Conservation (phyloP, 257 asterid genomes). For the Jacaranda mimosifolia region DNA sequence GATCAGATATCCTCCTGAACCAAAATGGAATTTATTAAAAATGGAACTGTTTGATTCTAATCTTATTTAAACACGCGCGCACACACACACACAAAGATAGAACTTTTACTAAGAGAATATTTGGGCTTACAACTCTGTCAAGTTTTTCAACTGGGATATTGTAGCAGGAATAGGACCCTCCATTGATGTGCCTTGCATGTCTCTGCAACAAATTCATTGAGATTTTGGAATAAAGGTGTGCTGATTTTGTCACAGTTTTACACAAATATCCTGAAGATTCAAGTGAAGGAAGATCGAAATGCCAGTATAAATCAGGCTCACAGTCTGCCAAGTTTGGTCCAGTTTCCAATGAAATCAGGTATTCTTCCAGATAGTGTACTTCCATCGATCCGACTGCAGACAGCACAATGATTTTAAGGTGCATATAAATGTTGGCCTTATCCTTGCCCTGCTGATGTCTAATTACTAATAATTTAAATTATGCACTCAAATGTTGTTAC, state of each 20-base stretch:
- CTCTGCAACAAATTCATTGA: slow-evolving; percentile 54
- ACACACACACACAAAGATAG: neutral
- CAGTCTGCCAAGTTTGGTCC: slow-evolving; percentile 68
- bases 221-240: slow-evolving; percentile 4
- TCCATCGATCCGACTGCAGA: slow-evolving; percentile 92
- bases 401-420: slow-evolving; percentile 23
- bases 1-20: slow-evolving; percentile 80
- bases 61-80: neutral
- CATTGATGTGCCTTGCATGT: slow-evolving; percentile 81
- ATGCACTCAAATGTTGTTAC: slow-evolving; percentile 37
- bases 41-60: neutral
- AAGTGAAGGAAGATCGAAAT: neutral
- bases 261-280: neutral
- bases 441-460: slow-evolving; percentile 2
- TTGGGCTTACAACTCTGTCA: slow-evolving; percentile 61
- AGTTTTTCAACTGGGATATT: slow-evolving; percentile 58
- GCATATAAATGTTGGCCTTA: neutral
- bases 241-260: neutral
- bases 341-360: slow-evolving; percentile 82
- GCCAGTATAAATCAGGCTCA: slow-evolving; percentile 48
- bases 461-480: neutral
- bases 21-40: slow-evolving; percentile 3
- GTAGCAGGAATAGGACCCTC: slow-evolving; percentile 79
- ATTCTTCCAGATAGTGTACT: slow-evolving; percentile 68
- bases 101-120: slow-evolving; percentile 20